Percentiles rank a stretch among this genome's conserved stretches.
These are phyloP conservation scores for Beverwykella pulmonaria DNA, from an alignment of 495 filamentous ascomycete species.

Conservation along the genomic window DNA sequence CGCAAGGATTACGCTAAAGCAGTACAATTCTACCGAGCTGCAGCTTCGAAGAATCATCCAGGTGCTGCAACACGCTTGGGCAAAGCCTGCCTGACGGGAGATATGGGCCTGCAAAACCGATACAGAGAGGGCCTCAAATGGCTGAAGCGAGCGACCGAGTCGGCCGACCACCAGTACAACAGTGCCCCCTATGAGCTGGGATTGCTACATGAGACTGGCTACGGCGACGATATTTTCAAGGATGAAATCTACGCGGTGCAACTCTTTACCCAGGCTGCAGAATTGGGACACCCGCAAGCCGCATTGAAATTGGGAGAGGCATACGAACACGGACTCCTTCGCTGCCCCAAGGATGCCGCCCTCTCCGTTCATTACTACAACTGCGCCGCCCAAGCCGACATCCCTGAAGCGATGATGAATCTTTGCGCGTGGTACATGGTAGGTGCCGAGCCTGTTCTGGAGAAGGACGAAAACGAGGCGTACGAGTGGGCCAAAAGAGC, in stretches of 20 bases:
- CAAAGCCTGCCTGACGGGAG: constrained; percentile 82
- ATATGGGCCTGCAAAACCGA: constrained; percentile 80
- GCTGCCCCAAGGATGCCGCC: constrained; percentile 86
- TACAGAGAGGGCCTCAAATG: constrained; percentile 94
- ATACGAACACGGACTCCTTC: constrained; percentile 88
- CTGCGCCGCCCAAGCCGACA: constrained; percentile 78
- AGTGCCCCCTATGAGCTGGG: constrained; percentile 90
- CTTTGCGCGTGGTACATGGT: constrained; percentile 98
- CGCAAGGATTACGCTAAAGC: constrained; percentile 86
- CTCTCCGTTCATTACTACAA: constrained; percentile 98
- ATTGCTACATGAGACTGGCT: constrained; percentile 82
- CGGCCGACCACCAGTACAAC: constrained; percentile 89
- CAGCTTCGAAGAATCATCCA: constrained; percentile 91
- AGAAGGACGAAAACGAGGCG: constrained; percentile 93
- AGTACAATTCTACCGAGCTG: constrained; percentile 86
- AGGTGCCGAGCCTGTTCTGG: constrained; percentile 87
- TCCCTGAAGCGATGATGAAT: constrained; percentile 95
- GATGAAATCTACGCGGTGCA: constrained; percentile 91
- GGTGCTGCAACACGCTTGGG: constrained; percentile 92
- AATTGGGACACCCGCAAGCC: constrained; percentile 84
- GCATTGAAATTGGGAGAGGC: constrained; percentile 89
- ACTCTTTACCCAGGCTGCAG: constrained; percentile 90
- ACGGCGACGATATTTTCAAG: constrained; percentile 87
- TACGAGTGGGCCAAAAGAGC: constrained; percentile 93
- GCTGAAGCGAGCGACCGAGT: constrained; percentile 89